phyloP scores from a whole-genome alignment of 768 basidiomycete genomes.

The Tremella fuciformis region DNA sequence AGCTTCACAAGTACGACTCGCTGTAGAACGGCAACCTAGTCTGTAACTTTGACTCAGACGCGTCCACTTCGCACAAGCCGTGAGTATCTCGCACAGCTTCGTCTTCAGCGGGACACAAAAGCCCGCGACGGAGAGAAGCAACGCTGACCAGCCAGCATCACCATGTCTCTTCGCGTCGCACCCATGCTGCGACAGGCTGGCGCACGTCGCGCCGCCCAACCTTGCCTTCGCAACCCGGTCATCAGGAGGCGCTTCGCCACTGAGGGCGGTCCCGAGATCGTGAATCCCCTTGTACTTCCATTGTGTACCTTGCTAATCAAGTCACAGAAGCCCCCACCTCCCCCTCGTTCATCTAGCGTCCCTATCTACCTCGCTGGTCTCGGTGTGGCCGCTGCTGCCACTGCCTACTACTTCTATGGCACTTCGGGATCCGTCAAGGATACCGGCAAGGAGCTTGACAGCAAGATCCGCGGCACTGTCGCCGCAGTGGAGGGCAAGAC shows the following conservation, averaged over 20 bases:
- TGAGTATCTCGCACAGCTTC: too few species aligned
- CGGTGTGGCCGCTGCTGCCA: constrained; percentile 61
- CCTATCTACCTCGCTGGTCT: constrained; percentile 63
- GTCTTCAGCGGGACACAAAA: too few species aligned
- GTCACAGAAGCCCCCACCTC: constrained; percentile 23
- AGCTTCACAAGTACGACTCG: too few species aligned
- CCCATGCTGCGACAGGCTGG: constrained; percentile 15
- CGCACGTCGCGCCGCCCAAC: constrained; percentile 7
- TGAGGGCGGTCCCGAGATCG: constrained; percentile 29
- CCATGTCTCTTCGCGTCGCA: constrained; percentile 27
- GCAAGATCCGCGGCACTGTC: constrained; percentile 64
- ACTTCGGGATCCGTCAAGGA: constrained; percentile 57
- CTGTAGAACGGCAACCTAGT: too few species aligned
- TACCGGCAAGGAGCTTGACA: constrained; percentile 61
- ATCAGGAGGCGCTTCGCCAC: constrained; percentile 34
- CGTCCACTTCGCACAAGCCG: not conserved
- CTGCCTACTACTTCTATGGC: constrained; percentile 64
- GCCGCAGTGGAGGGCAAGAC: constrained; percentile 58
- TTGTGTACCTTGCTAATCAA: not conserved
- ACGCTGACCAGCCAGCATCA: too few species aligned
- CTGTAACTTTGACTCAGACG: not conserved
- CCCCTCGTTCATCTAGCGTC: constrained; percentile 36
- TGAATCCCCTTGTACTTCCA: constrained; percentile 14
- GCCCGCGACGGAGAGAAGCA: too few species aligned
- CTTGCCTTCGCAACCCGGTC: constrained; percentile 20